Evolutionary conservation across 306 rosid genomes (phyloP), one percentile per base, ranked within the genome.

Genomic region (Senna tora): DNA sequence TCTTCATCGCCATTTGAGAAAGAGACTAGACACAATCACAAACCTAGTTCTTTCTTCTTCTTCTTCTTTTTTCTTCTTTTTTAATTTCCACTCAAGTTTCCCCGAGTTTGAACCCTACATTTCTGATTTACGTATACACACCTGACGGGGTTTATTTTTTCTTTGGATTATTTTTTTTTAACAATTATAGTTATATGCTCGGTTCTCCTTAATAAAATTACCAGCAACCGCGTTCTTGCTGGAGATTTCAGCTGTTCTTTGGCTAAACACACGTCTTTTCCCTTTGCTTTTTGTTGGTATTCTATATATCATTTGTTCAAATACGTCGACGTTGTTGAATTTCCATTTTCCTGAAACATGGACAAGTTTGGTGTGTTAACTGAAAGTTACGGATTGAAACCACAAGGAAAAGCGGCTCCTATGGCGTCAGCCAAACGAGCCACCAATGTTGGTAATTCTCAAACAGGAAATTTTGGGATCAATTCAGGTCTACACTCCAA

Each of bases 321-420:
- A 43, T 52, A 10, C 36, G 51, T 61, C 19, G 25, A 60, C 28
- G 15, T 45, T 81, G 59, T 72, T 53, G 5, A 39, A 32, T 41
- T 51, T 43, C 33, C 52, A 16, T 25, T 61, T 49, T 34, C 74
- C 47, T 56, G 39, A 17, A 3, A 63, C 25, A 94, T 94, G 99
- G 99, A 94, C 80, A 89, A 94, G 69, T 94, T 94, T 34, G 97
- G 95, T 7, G 96, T 94, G 30, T 79, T 94, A 16, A 94, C 99
- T 4, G 87, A 89, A 75, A 69, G 84, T 46, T 88, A 41, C 56
- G 99, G 98, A 14, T 79, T 93, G 86, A 93, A 88, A 56, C 96
- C 93, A 6, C 98, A 90, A 72, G 98, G 96, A 8, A 90, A 88
- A 81, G 64, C 88, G 56, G 96, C 96, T 65, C 98, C 98, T 16